A percentile compares a stretch with the other conserved stretches of the same genome.
These are phyloP conservation scores for Penicillium occitanis DNA, from an alignment of 2,329 filamentous ascomycete genomes.

Conservation along the genomic window DNA sequence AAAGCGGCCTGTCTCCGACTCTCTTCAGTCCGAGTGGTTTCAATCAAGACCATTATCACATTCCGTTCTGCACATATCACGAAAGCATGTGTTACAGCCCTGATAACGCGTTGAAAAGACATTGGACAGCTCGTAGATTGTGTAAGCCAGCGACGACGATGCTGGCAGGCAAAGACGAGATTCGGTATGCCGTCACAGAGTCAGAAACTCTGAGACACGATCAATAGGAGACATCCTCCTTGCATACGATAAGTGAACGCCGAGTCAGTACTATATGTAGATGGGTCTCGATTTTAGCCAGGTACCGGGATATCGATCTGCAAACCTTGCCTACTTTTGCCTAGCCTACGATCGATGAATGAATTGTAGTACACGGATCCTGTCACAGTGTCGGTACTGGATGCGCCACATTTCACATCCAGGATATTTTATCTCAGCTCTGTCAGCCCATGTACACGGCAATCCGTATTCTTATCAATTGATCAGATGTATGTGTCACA, in stretches of 20 bases:
- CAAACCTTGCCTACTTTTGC: not conserved
- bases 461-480: not conserved
- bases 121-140: not conserved
- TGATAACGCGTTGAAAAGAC: not conserved
- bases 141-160: not conserved
- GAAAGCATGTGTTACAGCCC: not conserved
- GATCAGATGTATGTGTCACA: constrained; percentile 1
- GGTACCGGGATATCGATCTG: not conserved
- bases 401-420: not conserved
- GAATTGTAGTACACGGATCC: not conserved
- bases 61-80: not conserved
- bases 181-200: not conserved
- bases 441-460: not conserved
- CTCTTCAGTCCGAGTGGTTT: not conserved
- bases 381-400: not conserved
- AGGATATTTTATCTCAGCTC: not conserved
- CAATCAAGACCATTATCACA: not conserved
- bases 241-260: not conserved
- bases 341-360: not conserved
- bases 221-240: constrained; percentile 12
- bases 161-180: not conserved
- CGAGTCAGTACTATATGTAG: not conserved
- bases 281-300: not conserved
- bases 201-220: constrained; percentile 1
- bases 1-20: not conserved